phyloP scores from a whole-genome alignment of 179 eudicot species.

The Beta lomatogona region DNA sequence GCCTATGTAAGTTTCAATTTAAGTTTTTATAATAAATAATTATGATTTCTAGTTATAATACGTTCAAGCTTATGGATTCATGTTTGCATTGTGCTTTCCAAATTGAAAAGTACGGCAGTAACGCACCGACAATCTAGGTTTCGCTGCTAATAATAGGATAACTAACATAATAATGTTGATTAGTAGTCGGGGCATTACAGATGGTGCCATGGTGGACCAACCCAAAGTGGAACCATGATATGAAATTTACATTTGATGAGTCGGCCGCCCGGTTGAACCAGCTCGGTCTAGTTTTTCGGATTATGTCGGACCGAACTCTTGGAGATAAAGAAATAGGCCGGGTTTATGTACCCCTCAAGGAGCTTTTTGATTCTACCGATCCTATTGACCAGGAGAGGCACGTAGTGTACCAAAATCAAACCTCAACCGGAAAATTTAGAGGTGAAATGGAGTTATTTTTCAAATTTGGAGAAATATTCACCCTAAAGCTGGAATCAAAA shows the following conservation, averaged over 20 bases:
- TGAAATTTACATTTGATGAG: slow-evolving; percentile 64
- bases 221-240: slow-evolving; percentile 65
- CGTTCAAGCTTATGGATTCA: too few relatives aligned
- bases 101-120: too few relatives aligned
- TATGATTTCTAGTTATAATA: too few relatives aligned
- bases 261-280: slow-evolving; percentile 49
- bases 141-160: too few relatives aligned
- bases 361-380: slow-evolving; percentile 45
- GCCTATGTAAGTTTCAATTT: too few relatives aligned
- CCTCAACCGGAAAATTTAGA: slow-evolving; percentile 28
- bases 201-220: slow-evolving; percentile 37
- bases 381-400: slow-evolving; percentile 10
- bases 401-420: slow-evolving; percentile 32
- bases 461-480: slow-evolving; percentile 33
- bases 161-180: too few relatives aligned
- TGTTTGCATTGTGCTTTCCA: too few relatives aligned
- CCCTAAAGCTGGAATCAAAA: slow-evolving; percentile 18
- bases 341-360: slow-evolving; percentile 67
- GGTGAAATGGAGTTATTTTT: slow-evolving; percentile 33
- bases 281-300: slow-evolving; percentile 53
- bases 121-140: too few relatives aligned
- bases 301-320: slow-evolving; percentile 56
- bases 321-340: slow-evolving; percentile 80
- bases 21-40: too few relatives aligned
- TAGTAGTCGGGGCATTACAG: too few relatives aligned